These are phyloP conservation scores for Piloderma croceum DNA, from an alignment of 768 basidiomycete genomes.

Conservation along the genomic window DNA sequence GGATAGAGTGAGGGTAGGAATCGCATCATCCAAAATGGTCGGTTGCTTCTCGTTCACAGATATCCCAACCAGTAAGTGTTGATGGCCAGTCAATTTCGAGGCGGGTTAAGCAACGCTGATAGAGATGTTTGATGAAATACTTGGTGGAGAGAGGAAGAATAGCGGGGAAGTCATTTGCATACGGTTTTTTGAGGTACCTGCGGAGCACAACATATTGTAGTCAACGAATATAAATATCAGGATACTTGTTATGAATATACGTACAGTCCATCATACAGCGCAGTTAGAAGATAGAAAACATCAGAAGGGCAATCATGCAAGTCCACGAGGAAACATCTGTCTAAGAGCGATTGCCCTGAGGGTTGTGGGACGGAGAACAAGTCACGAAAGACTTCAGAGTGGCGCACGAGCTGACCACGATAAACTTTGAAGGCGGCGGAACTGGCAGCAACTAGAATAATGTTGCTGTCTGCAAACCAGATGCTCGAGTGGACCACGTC, in stretches of 20 bases:
- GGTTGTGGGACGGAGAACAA: constrained; percentile 64
- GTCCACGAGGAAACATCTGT: constrained; percentile 54
- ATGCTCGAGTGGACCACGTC: constrained; percentile 51
- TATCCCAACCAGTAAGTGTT: constrained; percentile 65
- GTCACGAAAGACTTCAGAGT: constrained; percentile 72
- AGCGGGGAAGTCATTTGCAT: constrained; percentile 52
- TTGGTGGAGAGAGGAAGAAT: constrained; percentile 71
- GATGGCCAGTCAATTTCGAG: constrained; percentile 63
- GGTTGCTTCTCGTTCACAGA: constrained; percentile 52
- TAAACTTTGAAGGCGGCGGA: constrained; percentile 66
- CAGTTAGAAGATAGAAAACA: constrained; percentile 57
- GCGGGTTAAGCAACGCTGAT: constrained; percentile 52
- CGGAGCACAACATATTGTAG: too few species aligned
- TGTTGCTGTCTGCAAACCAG: constrained; percentile 72
- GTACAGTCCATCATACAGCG: constrained; percentile 74
- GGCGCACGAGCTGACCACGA: constrained; percentile 64
- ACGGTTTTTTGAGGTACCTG: constrained; percentile 55
- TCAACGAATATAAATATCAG: too few species aligned
- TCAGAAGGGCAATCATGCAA: constrained; percentile 63
- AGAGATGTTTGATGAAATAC: constrained; percentile 67
- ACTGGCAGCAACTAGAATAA: constrained; percentile 53
- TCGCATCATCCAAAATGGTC: constrained; percentile 48
- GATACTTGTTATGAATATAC: too few species aligned
- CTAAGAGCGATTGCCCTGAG: constrained; percentile 40
- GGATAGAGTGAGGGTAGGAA: constrained; percentile 58